Conservation (phyloP, 345 rosid species). For the Alliaria petiolata region DNA sequence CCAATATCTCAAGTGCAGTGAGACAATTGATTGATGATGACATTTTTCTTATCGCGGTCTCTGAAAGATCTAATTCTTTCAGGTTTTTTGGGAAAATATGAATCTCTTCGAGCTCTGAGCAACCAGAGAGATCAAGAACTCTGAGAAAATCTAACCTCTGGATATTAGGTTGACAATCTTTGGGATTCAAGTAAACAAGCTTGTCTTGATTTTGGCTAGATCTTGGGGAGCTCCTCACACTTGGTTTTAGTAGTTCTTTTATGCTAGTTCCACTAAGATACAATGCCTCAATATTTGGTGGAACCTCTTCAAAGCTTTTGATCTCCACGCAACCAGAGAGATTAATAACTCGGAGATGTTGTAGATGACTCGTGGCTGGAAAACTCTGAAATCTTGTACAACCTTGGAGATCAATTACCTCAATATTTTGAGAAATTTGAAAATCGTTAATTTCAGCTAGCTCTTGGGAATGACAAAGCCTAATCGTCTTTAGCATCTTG, state of each 20-base stretch:
- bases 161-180: not conserved
- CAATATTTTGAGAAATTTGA: not conserved
- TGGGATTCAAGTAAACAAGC: not conserved
- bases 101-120: not conserved
- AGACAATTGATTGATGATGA: not conserved
- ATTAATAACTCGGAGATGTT: not conserved
- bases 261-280: not conserved
- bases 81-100: not conserved
- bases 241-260: not conserved
- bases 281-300: not conserved
- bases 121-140: slow-evolving; percentile 8
- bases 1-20: not conserved
- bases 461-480: slow-evolving; percentile 1
- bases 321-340: not conserved
- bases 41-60: not conserved
- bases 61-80: not conserved
- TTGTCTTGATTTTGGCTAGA: not conserved
- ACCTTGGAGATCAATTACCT: slow-evolving; percentile 1
- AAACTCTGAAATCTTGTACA: not conserved
- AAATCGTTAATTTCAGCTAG: not conserved
- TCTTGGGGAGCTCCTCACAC: not conserved
- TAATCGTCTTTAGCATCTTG: slow-evolving; percentile 1
- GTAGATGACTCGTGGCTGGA: not conserved
- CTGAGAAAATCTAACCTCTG: not conserved
- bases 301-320: not conserved